These are phyloP conservation scores for Penicillium sp. DNA, from an alignment of 2,329 filamentous ascomycete species.

Conservation along the genomic window DNA sequence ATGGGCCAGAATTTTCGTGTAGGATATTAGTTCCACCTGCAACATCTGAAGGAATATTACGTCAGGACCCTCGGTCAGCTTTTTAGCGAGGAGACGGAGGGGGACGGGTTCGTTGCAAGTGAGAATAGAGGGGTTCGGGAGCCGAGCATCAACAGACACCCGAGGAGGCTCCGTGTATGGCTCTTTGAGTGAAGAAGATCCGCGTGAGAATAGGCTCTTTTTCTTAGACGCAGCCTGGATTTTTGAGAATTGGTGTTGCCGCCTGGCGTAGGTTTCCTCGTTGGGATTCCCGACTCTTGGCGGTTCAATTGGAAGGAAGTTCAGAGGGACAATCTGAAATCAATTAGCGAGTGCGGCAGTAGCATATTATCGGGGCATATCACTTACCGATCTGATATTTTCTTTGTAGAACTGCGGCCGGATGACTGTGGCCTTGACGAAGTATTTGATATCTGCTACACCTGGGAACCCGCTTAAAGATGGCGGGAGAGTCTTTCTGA, in stretches of 20 bases:
- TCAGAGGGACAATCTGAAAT: conserved; percentile 52
- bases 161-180: conserved; percentile 39
- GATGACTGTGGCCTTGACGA: conserved; percentile 87
- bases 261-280: conserved; percentile 75
- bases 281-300: conserved; percentile 59
- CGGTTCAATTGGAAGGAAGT: conserved; percentile 86
- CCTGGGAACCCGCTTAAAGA: conserved; percentile 78
- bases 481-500: conserved; percentile 78
- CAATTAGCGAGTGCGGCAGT: background rate
- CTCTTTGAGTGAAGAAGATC: conserved; percentile 24
- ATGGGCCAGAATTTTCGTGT: conserved; percentile 70
- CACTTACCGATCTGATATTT: conserved; percentile 58
- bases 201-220: conserved; percentile 52
- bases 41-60: conserved; percentile 67
- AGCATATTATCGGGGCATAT: background rate
- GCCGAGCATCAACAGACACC: conserved; percentile 69
- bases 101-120: conserved; percentile 83
- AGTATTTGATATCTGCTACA: conserved; percentile 86
- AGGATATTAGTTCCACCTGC: conserved; percentile 71
- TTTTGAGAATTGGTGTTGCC: conserved; percentile 53
- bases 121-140: conserved; percentile 78
- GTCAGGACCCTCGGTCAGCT: conserved; percentile 59
- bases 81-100: conserved; percentile 69
- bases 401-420: conserved; percentile 83
- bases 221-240: conserved; percentile 40